These are phyloP conservation scores for Rhodomyrtus tomentosa DNA, from an alignment of 345 rosid genomes.

Conservation along the genomic window DNA sequence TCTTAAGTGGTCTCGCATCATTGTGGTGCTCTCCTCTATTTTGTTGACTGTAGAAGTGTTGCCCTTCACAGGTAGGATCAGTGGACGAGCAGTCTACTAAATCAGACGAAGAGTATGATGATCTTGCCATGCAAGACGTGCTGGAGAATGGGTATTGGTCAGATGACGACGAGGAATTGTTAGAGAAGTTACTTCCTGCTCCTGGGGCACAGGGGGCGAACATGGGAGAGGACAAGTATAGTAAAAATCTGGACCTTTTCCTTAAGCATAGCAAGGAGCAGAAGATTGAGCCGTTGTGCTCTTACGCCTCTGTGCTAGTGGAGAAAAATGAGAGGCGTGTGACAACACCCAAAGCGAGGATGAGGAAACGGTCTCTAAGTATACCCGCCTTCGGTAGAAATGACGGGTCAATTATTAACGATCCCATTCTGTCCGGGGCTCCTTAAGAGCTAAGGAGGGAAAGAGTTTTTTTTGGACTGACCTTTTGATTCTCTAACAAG, in stretches of 20 bases:
- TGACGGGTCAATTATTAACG: constrained; percentile 28
- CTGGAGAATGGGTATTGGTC: constrained; percentile 52
- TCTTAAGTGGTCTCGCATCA: neutral
- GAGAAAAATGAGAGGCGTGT: constrained; percentile 30
- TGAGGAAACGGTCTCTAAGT: constrained; percentile 71
- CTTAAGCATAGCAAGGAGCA: constrained; percentile 34
- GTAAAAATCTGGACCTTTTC: constrained; percentile 46
- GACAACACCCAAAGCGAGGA: constrained; percentile 19
- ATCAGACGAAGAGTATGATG: constrained; percentile 95
- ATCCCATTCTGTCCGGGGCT: constrained; percentile 49
- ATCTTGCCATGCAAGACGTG: constrained; percentile 80
- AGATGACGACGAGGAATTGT: constrained; percentile 42
- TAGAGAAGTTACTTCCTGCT: constrained; percentile 9
- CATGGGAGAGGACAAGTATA: constrained; percentile 27
- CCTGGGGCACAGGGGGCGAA: constrained; percentile 1
- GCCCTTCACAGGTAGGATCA: constrained; percentile 61
- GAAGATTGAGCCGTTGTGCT: constrained; percentile 34
- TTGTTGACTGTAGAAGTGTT: neutral
- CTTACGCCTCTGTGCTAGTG: constrained; percentile 19
- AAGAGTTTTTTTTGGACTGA: neutral
- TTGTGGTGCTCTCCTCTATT: neutral
- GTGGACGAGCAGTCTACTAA: constrained; percentile 94
- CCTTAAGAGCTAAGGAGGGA: constrained; percentile 22
- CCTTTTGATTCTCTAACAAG: neutral
- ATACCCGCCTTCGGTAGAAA: constrained; percentile 60